A percentile compares a stretch with the other conserved stretches of the same genome.
phyloP scores from a whole-genome alignment of 257 asterid species.

The Euphrasia confusa region DNA sequence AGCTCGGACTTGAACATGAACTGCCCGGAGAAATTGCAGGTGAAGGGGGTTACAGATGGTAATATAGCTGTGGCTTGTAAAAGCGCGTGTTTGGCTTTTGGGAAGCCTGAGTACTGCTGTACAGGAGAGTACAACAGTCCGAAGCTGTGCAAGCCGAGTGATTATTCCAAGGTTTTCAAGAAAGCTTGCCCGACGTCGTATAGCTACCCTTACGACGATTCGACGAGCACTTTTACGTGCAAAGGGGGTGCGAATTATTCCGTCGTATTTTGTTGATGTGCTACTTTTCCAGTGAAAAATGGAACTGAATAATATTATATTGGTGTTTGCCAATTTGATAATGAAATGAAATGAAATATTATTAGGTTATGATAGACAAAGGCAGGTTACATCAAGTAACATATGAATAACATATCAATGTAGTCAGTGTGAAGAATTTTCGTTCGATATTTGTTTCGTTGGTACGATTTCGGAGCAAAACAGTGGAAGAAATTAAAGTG shows the following conservation, averaged over 20 bases:
- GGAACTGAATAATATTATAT: neutral
- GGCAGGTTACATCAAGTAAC: no score
- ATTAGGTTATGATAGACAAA: no score
- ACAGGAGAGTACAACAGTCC: constrained; percentile 45
- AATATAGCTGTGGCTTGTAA: constrained; percentile 48
- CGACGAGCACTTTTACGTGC: constrained; percentile 58
- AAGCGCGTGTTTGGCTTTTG: constrained; percentile 55
- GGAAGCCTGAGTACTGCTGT: constrained; percentile 53
- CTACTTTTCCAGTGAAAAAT: neutral
- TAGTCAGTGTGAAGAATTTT: neutral
- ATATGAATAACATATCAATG: neutral
- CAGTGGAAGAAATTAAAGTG: neutral
- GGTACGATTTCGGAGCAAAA: neutral
- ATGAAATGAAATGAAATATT: neutral
- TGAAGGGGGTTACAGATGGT: constrained; percentile 23
- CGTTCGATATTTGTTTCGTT: neutral
- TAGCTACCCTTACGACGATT: constrained; percentile 64
- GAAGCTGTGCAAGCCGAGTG: constrained; percentile 40
- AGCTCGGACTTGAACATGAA: constrained; percentile 31
- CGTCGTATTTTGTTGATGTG: constrained; percentile 26
- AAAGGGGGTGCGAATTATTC: constrained; percentile 38
- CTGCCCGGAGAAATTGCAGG: constrained; percentile 48
- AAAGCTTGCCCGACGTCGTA: constrained; percentile 52
- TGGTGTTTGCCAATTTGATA: neutral
- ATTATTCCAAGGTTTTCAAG: constrained; percentile 51